Conservation (phyloP, 2,329 filamentous ascomycete species). For the Neofusicoccum sp. region DNA sequence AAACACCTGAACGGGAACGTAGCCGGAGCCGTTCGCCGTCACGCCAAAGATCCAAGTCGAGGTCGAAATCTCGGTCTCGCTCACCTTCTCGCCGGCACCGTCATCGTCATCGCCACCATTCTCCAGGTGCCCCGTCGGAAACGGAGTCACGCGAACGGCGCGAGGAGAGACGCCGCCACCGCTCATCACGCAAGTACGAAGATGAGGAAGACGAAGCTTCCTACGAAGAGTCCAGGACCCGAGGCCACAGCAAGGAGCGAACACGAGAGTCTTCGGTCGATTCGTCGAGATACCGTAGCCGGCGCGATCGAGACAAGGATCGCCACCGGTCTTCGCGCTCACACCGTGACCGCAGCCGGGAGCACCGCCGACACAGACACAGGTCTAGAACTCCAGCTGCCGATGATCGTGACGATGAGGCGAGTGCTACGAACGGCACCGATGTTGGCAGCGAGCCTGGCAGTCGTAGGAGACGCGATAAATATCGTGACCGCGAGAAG, state of each 20-base stretch:
- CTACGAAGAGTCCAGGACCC: slow-evolving; percentile 44
- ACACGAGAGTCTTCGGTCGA: slow-evolving; percentile 63
- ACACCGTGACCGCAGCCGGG: slow-evolving; percentile 46
- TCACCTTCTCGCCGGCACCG: slow-evolving; percentile 44
- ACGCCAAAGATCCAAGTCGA: slow-evolving; percentile 23
- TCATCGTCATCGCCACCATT: slow-evolving; percentile 52
- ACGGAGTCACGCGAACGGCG: slow-evolving; percentile 34
- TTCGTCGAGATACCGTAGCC: slow-evolving; percentile 57
- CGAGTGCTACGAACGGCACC: slow-evolving; percentile 26
- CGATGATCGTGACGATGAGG: slow-evolving; percentile 32
- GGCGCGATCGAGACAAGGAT: slow-evolving; percentile 37
- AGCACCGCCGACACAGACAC: slow-evolving; percentile 45
- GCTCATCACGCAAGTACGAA: slow-evolving; percentile 43
- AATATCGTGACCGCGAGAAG: slow-evolving; percentile 35
- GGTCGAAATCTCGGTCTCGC: slow-evolving; percentile 38
- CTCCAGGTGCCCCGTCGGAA: slow-evolving; percentile 42
- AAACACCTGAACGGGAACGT: slow-evolving; percentile 35
- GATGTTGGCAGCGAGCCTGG: slow-evolving; percentile 32
- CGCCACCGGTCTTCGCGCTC: slow-evolving; percentile 45
- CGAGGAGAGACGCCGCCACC: slow-evolving; percentile 48
- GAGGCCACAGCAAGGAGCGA: slow-evolving; percentile 43
- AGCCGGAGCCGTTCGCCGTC: slow-evolving; percentile 41
- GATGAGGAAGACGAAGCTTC: slow-evolving; percentile 38
- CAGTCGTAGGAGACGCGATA: slow-evolving; percentile 29
- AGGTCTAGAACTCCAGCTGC: slow-evolving; percentile 34